Base-by-base conservation (phyloP, 2,329 filamentous ascomycete species). In the Alternaria rosae region DNA sequence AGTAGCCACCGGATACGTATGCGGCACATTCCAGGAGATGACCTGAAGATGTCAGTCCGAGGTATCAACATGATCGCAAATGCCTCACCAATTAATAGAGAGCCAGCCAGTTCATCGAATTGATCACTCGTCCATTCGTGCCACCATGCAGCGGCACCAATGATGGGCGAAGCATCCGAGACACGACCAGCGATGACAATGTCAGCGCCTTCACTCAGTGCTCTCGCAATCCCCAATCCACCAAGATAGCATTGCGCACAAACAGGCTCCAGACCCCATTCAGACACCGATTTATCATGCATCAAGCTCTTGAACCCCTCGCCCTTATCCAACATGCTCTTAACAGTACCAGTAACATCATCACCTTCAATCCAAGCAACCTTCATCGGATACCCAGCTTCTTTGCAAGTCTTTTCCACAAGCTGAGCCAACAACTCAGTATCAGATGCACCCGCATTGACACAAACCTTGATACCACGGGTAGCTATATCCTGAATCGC, bases 101-200 rank as follows among this genome's bases (percentile, higher is more conserved):
- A 73, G 15, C 61, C 62, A n/a, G 69, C 70, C 3, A 82, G 71
- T 54, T 74, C 64, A 38, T 73, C 60, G 13, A 71, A 68, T n/a
- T 83, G 67, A 32, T 69, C 65, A 21, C 62, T 78, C 0, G 66
- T 63, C 86, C 85, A 88, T 8, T 79, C 75, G 55, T 88, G 82
- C 81, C 85, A 88, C 79, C 81, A 88, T 65, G 68, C 70, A 50
- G 85, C 85, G 28, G 61, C 62, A 1, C 83, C 85, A 65, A 87
- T 85, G 0, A 85, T 83, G 3, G 67, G 68, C 13, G 62, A 55
- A 35, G 68, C 68, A 65, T 78, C 75, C 0, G 76, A 66, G 15
- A 76, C 70, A 11, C 73, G 70, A 6, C 77, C 77, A 53, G 68
- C 74, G 28, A 76, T 63, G 30, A 79, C 72, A 26, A 77, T 75